Evolutionary conservation across 2,329 filamentous ascomycete species (phyloP), one percentile per base, ranked within the genome.

Genomic region (Rhynchosporium graminicola): DNA sequence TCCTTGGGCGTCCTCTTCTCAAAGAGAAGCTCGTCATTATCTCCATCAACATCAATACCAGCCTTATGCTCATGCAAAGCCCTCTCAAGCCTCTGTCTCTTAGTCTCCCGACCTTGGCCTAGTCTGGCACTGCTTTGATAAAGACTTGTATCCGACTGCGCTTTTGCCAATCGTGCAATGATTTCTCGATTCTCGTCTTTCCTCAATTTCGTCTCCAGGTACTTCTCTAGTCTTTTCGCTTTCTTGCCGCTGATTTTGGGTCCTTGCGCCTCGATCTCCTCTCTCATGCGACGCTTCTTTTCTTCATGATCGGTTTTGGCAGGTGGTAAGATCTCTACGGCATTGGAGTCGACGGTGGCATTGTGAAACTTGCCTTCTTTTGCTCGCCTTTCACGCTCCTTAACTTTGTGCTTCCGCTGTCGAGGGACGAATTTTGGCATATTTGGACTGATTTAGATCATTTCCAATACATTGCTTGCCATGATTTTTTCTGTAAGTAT

Each of bases 171-270:
- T 74, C 95, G 93, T 73, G 90, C 90, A 70, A 98, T 82, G 36
- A 99, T 80, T 61, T 87, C 89, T 33, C 91, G 82, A 71, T 91
- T 96, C 76, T 98, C 94, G 73, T 99, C 95, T 76, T 96, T 97
- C 76, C 88, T 90, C 51, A 99, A 80, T 81, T 99, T 99, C 63
- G 84, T 95, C 71, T 98, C 93, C 67, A 88, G 87, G 73, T 88
- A 88, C 72, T 88, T 88, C 66, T 88, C 86, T 45, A 88, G 73
- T 1, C 86, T 80, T 76, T 88, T 88, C 5, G 85, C 83, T 74
- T 88, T 88, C 72, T 88, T 87, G 63, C 83, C 79, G 71, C 80
- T 87, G 73, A 87, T 79, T 70, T 87, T 86, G 50, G 74, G 70
- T 1, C 80, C 81, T 58, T 83, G 78, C 29, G 79, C 74, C 60